Percentiles rank a stretch among this genome's conserved stretches.
phyloP scores from a whole-genome alignment of 2,329 filamentous ascomycete species.

The Hypoxylon sp. region DNA sequence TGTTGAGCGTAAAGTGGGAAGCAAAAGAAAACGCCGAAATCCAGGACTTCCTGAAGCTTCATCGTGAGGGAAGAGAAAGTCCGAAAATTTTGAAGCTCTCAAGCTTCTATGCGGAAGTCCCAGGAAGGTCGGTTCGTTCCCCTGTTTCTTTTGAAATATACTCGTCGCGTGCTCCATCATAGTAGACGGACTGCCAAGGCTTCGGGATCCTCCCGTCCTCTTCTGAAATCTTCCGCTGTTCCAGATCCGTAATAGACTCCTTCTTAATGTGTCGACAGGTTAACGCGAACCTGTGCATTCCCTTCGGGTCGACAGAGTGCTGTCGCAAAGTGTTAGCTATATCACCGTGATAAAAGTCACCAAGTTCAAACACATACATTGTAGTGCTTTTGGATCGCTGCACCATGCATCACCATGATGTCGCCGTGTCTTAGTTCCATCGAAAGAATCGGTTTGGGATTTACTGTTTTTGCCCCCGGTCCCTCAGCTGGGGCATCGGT shows the following conservation, averaged over 20 bases:
- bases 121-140: background rate
- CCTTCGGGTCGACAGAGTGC: conserved; percentile 65
- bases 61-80: no score
- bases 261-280: conserved; percentile 66
- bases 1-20: no score
- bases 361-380: conserved; percentile 56
- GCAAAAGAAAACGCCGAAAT: no score
- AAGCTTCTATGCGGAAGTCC: no score
- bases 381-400: conserved; percentile 67
- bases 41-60: no score
- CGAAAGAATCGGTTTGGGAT: conserved; percentile 50
- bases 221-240: conserved; percentile 45
- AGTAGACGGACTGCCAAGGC: conserved; percentile 18
- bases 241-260: conserved; percentile 52
- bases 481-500: no score
- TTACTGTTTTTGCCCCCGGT: conserved; percentile 48
- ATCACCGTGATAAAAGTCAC: background rate
- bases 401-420: conserved; percentile 72
- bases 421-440: conserved; percentile 70
- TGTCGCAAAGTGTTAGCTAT: conserved; percentile 45
- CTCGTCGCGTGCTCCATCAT: conserved; percentile 18
- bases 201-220: conserved; percentile 53
- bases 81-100: background rate
- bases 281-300: conserved; percentile 66
- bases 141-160: conserved; percentile 7